phyloP scores from a whole-genome alignment of 2,329 filamentous ascomycete genomes.

The Daldinia sp. region DNA sequence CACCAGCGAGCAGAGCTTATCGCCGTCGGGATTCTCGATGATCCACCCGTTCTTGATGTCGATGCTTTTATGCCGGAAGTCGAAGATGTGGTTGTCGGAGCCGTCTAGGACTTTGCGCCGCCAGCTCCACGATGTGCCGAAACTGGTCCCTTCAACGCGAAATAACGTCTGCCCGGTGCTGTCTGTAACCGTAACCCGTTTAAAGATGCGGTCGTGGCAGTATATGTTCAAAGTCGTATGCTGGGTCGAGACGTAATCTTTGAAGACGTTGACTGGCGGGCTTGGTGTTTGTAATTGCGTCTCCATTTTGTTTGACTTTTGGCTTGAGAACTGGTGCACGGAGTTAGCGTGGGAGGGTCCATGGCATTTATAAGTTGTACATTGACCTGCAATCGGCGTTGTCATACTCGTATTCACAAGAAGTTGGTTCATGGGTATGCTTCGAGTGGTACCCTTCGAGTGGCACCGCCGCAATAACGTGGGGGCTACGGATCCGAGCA shows the following conservation, averaged over 20 bases:
- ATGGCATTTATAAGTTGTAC: background rate
- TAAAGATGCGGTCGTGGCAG: background rate
- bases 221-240: background rate
- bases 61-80: background rate
- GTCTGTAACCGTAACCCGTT: background rate
- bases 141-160: background rate
- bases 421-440: background rate
- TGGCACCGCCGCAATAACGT: background rate
- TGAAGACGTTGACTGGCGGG: background rate
- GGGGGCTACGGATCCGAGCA: no score
- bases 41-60: background rate
- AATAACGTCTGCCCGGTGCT: background rate
- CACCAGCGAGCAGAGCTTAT: background rate
- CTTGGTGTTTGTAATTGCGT: background rate
- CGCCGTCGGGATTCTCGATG: background rate
- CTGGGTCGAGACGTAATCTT: background rate
- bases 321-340: background rate
- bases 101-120: background rate
- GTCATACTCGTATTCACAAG: background rate
- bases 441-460: background rate
- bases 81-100: background rate
- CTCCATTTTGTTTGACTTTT: background rate
- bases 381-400: background rate
- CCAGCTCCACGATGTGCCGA: background rate
- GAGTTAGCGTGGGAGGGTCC: background rate